Evolutionary conservation across 345 rosid genomes (phyloP).

Genomic region (Moricandia moricandioides): DNA sequence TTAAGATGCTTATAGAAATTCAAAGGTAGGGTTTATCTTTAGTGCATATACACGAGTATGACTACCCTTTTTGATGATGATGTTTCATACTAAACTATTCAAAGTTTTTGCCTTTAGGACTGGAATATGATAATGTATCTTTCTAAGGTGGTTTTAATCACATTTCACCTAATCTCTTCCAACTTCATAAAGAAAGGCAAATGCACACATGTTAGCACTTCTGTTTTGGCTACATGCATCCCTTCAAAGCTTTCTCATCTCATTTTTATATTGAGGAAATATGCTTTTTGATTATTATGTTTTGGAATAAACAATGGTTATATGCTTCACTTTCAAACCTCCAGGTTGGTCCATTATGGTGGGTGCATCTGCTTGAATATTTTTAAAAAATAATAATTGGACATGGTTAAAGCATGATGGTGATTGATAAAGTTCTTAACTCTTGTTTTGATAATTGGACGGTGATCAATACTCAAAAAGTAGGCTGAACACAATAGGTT

Average conservation of each 20-base stretch:
- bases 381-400: not conserved
- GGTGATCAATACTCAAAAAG: slow-evolving; percentile 24
- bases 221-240: slow-evolving; percentile 23
- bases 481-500: not conserved
- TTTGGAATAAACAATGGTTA: not conserved
- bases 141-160: not conserved
- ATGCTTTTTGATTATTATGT: slow-evolving; percentile 1
- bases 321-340: slow-evolving; percentile 36
- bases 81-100: not conserved
- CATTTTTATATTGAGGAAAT: slow-evolving; percentile 12
- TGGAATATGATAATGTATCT: slow-evolving; percentile 19
- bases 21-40: slow-evolving; percentile 2
- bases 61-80: not conserved
- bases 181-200: slow-evolving; percentile 15
- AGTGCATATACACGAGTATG: slow-evolving; percentile 6
- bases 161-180: slow-evolving; percentile 20
- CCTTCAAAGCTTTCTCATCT: slow-evolving; percentile 31
- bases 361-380: slow-evolving; percentile 19
- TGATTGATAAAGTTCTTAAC: slow-evolving; percentile 13
- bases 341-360: slow-evolving; percentile 31
- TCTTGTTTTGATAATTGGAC: slow-evolving; percentile 31
- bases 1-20: not conserved
- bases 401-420: slow-evolving; percentile 28
- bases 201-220: slow-evolving; percentile 26
- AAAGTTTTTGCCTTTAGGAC: not conserved